Base-by-base conservation (phyloP, 1,284 basidiomycete species). In the Gymnopus androsaceus region DNA sequence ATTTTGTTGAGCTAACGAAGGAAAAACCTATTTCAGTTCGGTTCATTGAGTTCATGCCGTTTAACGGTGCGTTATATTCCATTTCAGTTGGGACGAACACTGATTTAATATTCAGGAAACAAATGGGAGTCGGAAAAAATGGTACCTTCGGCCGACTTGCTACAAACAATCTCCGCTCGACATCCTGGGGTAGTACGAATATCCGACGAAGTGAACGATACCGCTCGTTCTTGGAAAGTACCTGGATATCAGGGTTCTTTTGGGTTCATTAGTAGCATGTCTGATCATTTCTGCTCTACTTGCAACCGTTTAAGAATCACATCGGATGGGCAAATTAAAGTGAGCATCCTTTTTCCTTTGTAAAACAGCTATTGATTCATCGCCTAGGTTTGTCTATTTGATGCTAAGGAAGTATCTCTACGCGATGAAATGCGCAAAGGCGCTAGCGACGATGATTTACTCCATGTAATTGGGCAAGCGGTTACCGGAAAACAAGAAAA, bases 41-140 rank as follows among this genome's bases (percentile, higher is more conserved):
- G 17, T 94, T 95, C 69, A 95, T 95, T 58, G 92, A 94, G 69
- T 95, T 93, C 68, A 95, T 95, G 94, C 93, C 93, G 7, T 95
- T 95, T 67, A 88, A 86, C 66, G 91, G 88, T 88, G 64, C 71
- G 67, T 21, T 14, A 38, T 11, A 33, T 12, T 12, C 14, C 23
- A 30, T 38, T 30, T 14, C 21, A 17, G 19, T 45, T 23, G 37
- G 34, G 21, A n/a, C 47, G n/a, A 52, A 27, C 52, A 52, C 37
- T 58, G 52, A 51, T 48, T 53, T 17, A 42, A n/a, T 23, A 59
- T 31, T 25, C 61, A 92, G 90, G 91, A 36, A 95, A 95, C 65
- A 86, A 88, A 68, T 95, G 93, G 93, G 84, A 90, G 63, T 85
- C 87, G 61, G 71, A 72, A 19, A 94, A 93, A 68, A 90, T 95